Evolutionary conservation across 2,329 filamentous ascomycete genomes (phyloP).

Genomic region (Pseudocercospora fuligena): DNA sequence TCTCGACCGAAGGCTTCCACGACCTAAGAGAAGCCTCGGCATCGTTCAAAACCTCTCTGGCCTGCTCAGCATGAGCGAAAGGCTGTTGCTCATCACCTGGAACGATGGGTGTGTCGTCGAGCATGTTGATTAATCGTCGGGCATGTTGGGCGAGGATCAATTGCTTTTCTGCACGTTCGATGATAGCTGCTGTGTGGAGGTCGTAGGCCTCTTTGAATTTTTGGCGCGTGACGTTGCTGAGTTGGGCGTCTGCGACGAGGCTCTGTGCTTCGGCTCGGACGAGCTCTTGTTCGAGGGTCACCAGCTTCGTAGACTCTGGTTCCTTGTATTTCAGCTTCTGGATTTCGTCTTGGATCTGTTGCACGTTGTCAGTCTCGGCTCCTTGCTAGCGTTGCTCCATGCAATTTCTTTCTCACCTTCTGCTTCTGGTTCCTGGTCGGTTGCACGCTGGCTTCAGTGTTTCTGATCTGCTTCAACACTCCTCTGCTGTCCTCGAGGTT

Average conservation of each 20-base stretch:
- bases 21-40: slow-evolving; percentile 84
- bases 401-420: slow-evolving; percentile 56
- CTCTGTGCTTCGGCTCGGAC: slow-evolving; percentile 95
- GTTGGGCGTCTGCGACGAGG: slow-evolving; percentile 91
- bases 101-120: slow-evolving; percentile 88
- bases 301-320: slow-evolving; percentile 78
- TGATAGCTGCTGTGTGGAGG: slow-evolving; percentile 83
- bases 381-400: not conserved
- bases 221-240: slow-evolving; percentile 93
- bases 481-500: slow-evolving; percentile 82
- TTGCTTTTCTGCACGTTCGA: slow-evolving; percentile 97
- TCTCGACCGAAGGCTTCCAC: slow-evolving; percentile 67
- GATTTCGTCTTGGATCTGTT: slow-evolving; percentile 82
- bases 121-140: slow-evolving; percentile 77
- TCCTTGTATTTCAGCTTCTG: slow-evolving; percentile 90
- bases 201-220: slow-evolving; percentile 96
- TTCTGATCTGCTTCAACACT: slow-evolving; percentile 87
- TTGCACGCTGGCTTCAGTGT: slow-evolving; percentile 94
- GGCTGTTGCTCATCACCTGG: slow-evolving; percentile 77
- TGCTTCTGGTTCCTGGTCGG: slow-evolving; percentile 84
- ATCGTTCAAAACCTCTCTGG: slow-evolving; percentile 86
- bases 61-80: slow-evolving; percentile 70
- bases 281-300: slow-evolving; percentile 91
- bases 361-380: not conserved
- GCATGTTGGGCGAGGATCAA: slow-evolving; percentile 91